Percentiles rank a stretch among this genome's conserved stretches.
phyloP scores from a whole-genome alignment of 2,329 filamentous ascomycete genomes.

The Coniella lustricola region DNA sequence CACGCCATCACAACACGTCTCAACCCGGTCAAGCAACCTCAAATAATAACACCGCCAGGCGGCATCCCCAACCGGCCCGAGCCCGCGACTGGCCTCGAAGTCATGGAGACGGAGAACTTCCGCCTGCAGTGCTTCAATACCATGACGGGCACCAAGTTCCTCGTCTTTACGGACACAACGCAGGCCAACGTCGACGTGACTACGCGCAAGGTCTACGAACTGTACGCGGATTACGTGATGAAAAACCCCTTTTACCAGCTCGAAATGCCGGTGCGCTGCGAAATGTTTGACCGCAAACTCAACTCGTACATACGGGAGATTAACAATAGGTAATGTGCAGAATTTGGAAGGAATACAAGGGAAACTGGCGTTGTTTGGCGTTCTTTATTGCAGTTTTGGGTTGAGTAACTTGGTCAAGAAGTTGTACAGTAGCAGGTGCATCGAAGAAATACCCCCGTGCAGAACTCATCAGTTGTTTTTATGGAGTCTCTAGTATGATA shows the following conservation, averaged over 20 bases:
- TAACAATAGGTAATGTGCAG: conserved; percentile 44
- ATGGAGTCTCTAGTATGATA: conserved; percentile 9
- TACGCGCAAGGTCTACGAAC: conserved; percentile 80
- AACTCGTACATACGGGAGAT: conserved; percentile 71
- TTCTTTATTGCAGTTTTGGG: not conserved
- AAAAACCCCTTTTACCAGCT: conserved; percentile 99
- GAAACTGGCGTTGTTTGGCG: conserved; percentile 11
- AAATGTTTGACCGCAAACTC: conserved; percentile 86
- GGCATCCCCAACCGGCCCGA: conserved; percentile 47
- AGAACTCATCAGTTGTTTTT: conserved; percentile 8
- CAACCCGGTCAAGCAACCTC: conserved; percentile 42
- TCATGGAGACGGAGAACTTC: conserved; percentile 90
- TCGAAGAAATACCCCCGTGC: conserved; percentile 1
- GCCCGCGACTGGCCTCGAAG: conserved; percentile 73
- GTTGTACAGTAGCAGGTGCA: not conserved
- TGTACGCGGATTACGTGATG: conserved; percentile 97
- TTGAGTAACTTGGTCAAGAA: not conserved
- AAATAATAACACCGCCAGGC: conserved; percentile 27
- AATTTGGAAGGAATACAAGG: not conserved
- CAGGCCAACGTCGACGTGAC: conserved; percentile 82
- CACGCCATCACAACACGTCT: conserved; percentile 62
- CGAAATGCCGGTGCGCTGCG: conserved; percentile 94
- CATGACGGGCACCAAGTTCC: conserved; percentile 87
- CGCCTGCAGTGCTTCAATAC: conserved; percentile 95
- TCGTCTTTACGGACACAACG: conserved; percentile 85